These are phyloP conservation scores for Dalbergia cochinchinensis DNA, from an alignment of 306 rosid species.

Conservation along the genomic window DNA sequence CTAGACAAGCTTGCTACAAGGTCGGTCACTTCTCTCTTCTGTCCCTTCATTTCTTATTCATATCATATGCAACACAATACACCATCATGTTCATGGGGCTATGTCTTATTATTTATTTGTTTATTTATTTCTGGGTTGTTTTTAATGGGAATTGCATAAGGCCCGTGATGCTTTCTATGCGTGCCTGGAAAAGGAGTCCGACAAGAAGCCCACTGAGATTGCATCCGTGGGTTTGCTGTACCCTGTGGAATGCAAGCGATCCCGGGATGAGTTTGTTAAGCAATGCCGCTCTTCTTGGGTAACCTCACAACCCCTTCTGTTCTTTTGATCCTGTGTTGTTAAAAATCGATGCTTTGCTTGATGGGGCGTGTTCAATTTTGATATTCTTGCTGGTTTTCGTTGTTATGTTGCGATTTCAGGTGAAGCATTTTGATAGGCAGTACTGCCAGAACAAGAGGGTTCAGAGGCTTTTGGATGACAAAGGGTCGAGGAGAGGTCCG, in stretches of 20 bases:
- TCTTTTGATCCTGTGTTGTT: neutral
- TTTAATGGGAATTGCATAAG: constrained; percentile 46
- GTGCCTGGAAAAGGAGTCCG: constrained; percentile 75
- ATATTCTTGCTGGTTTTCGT: constrained; percentile 7
- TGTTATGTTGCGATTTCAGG: constrained; percentile 52
- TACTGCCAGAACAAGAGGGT: constrained; percentile 76
- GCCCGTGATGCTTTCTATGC: constrained; percentile 92
- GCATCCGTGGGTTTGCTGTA: constrained; percentile 91
- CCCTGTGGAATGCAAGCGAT: constrained; percentile 72
- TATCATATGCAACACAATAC: neutral
- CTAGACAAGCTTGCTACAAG: constrained; percentile 87
- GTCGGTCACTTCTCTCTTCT: constrained; percentile 60
- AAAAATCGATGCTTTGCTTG: constrained; percentile 15
- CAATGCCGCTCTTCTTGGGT: constrained; percentile 94
- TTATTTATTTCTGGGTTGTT: neutral
- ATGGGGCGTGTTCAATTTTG: constrained; percentile 17
- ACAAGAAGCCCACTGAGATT: constrained; percentile 85
- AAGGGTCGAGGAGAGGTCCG: constrained; percentile 87
- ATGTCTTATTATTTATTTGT: neutral
- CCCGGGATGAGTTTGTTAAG: constrained; percentile 68
- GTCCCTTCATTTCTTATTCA: too few relatives aligned
- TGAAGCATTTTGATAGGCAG: constrained; percentile 91
- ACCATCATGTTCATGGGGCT: neutral
- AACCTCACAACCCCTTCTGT: constrained; percentile 3
- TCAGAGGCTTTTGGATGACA: constrained; percentile 93